Evolutionary conservation across 2,329 filamentous ascomycete species (phyloP).

Genomic region (Fusarium annulatum): DNA sequence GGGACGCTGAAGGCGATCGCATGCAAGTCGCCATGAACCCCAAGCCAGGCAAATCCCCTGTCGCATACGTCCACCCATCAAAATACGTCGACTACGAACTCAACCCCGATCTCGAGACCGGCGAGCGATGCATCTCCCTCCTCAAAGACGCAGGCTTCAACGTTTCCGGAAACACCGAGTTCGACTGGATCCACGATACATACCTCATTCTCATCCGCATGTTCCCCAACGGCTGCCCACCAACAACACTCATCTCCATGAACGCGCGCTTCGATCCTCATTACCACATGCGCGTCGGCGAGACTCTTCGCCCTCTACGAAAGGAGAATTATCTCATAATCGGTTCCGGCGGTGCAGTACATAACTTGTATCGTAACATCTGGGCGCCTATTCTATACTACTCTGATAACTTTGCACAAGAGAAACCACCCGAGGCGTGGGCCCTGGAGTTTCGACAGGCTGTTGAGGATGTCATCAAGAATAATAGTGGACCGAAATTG

Average conservation of each 20-base stretch:
- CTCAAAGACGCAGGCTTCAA: constrained; percentile 64
- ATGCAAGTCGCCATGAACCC: constrained; percentile 72
- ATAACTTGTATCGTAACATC: constrained; percentile 75
- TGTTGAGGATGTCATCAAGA: constrained; percentile 67
- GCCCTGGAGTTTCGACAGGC: constrained; percentile 74
- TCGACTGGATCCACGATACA: constrained; percentile 80
- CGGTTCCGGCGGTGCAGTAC: constrained; percentile 71
- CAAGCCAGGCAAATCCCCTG: constrained; percentile 68
- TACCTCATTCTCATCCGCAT: constrained; percentile 76
- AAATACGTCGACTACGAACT: constrained; percentile 73
- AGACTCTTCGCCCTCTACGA: constrained; percentile 16
- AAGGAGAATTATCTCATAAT: constrained; percentile 59
- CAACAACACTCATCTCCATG: constrained; percentile 61
- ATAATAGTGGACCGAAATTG: constrained; percentile 57
- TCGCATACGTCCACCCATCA: constrained; percentile 73
- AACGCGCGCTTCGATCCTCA: constrained; percentile 41
- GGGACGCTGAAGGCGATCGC: constrained; percentile 66
- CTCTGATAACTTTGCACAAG: constrained; percentile 26
- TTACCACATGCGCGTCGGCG: constrained; percentile 39
- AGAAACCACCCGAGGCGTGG: constrained; percentile 52
- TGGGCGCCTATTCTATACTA: constrained; percentile 70
- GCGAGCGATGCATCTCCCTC: constrained; percentile 60
- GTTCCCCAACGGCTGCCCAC: constrained; percentile 73
- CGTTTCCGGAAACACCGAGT: constrained; percentile 62
- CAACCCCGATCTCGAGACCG: constrained; percentile 66